Evolutionary conservation across 495 filamentous ascomycete species (phyloP).

Genomic region (Aspergillus bertholletiae): DNA sequence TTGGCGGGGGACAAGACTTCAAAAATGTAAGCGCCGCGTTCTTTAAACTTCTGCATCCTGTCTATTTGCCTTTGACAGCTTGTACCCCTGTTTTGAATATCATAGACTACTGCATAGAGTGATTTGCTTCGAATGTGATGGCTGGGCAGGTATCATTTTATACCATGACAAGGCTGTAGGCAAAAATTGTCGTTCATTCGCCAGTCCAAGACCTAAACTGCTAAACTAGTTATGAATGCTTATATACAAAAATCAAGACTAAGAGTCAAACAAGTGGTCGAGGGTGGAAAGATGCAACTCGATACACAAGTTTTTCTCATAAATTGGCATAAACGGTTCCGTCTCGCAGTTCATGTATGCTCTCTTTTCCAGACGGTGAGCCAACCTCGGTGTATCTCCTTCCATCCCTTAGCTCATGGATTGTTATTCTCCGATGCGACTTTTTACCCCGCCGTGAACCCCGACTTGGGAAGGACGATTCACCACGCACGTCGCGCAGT

Average conservation of each 20-base stretch:
- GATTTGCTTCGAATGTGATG: background rate
- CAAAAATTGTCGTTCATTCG: too few species aligned
- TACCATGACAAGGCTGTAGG: background rate
- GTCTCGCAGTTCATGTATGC: conserved; percentile 43
- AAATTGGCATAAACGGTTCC: conserved; percentile 44
- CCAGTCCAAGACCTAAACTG: too few species aligned
- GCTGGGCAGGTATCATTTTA: background rate
- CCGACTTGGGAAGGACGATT: conserved; percentile 23
- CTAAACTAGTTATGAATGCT: background rate
- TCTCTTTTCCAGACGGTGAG: conserved; percentile 30
- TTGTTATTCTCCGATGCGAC: conserved; percentile 34
- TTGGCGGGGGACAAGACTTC: conserved; percentile 31
- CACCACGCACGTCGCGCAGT: conserved; percentile 13
- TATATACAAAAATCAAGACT: background rate
- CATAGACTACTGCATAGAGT: conserved; percentile 4
- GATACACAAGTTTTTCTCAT: conserved; percentile 10
- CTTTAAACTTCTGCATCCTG: background rate
- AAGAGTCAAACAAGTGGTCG: background rate
- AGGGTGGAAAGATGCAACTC: background rate
- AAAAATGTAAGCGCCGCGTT: conserved; percentile 27
- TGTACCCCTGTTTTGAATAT: background rate
- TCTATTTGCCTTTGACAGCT: conserved; percentile 1
- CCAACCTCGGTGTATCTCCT: conserved; percentile 41
- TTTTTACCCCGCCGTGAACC: conserved; percentile 31
- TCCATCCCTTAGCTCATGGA: conserved; percentile 44